A percentile compares a stretch with the other conserved stretches of the same genome.
Conservation (phyloP, 192 early-diverging fungal species). For the Coemansia sp. region DNA sequence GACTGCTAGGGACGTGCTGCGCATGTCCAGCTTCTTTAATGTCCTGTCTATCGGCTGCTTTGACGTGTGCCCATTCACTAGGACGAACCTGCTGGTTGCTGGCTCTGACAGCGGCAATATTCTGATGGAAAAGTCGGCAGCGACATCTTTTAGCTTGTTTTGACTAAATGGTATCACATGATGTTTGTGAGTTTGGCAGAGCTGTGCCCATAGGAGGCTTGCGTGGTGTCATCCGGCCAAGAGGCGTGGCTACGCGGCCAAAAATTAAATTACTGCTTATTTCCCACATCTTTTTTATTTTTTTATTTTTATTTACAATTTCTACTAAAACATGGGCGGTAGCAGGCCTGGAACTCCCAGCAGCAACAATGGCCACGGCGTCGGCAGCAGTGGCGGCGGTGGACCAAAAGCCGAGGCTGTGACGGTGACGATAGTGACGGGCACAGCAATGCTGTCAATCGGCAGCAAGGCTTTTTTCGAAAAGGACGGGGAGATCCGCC, state of each 20-base stretch:
- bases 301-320: slow-evolving; percentile 1
- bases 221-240: not conserved
- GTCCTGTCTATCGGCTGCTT: slow-evolving; percentile 48
- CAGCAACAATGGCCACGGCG: not conserved
- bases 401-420: slow-evolving; percentile 32
- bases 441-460: slow-evolving; percentile 46
- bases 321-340: slow-evolving; percentile 20
- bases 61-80: slow-evolving; percentile 45
- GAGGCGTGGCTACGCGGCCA: too few relatives aligned
- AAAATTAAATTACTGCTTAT: not conserved
- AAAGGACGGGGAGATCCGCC: slow-evolving; percentile 68
- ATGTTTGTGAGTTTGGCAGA: not conserved
- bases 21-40: slow-evolving; percentile 48
- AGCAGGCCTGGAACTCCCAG: slow-evolving; percentile 49
- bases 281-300: not conserved
- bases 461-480: slow-evolving; percentile 69
- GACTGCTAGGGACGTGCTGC: slow-evolving; percentile 10
- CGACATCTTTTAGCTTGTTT: slow-evolving; percentile 14
- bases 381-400: not conserved
- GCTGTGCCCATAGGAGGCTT: not conserved
- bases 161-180: slow-evolving; percentile 1
- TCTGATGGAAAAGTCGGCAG: slow-evolving; percentile 32
- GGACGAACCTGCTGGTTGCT: slow-evolving; percentile 41
- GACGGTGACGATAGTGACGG: slow-evolving; percentile 16
- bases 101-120: slow-evolving; percentile 57